Evolutionary conservation across 2,329 filamentous ascomycete genomes (phyloP), one percentile per base, ranked within the genome.

Genomic region (Microsporum ferrugineum): DNA sequence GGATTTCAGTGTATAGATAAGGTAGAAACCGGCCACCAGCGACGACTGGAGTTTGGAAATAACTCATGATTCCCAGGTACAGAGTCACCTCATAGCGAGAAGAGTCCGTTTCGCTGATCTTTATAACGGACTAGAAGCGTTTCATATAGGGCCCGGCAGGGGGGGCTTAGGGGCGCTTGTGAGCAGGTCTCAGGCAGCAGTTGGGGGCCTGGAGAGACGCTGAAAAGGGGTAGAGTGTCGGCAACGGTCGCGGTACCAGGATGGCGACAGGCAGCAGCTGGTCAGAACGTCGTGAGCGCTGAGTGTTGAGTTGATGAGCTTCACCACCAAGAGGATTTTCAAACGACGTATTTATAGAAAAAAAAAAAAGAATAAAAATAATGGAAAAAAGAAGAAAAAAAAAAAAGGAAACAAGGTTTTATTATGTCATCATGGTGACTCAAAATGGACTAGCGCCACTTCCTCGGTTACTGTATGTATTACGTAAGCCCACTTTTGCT

Each of bases 11-110:
- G 53, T 36, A 51, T 45, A 62, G 23, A 53, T 41, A 23, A 55
- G 58, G 47, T 59, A 58, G 36, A 33, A 58, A 60, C 57, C 62
- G 57, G 57, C 62, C 60, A 60, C 62, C 62, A 62, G 51, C 43
- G 53, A 60, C 58, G 45, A 58, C 55, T 55, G 43, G 43, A 49
- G 45, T 31, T 23, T 60, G 62, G 31, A 55, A 31, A 62, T 58
- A 53, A 63, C 51, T 62, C 62, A 63, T 63, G 62, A 62, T 63
- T 63, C 58, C 58, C 36, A 47, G 57, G n/a, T 17, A 31, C 29
- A 3, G 14, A 55, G 23, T 55, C 51, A 55, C 51, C 51, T 55
- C 51, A 55, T 55, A 55, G 51, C 51, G 51, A 36, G 12, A 36
- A 31, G 31, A 36, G 51, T 31, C 51, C 51, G 51, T 34, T n/a